phyloP scores from a whole-genome alignment of 192 early-diverging fungal genomes.

The Dissophora globulifera region DNA sequence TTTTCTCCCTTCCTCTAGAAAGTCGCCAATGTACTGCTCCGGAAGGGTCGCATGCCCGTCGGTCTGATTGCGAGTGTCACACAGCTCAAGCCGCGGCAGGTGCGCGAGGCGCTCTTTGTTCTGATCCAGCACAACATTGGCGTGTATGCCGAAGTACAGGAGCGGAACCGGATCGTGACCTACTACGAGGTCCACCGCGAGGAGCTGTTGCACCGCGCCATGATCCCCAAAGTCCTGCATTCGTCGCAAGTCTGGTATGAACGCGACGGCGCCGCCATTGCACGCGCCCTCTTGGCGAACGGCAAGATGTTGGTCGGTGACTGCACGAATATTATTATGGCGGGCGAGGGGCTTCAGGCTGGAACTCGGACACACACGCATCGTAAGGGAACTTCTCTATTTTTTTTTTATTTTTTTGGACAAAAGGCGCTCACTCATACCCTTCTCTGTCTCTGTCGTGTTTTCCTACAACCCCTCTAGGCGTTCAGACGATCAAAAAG shows the following conservation, averaged over 20 bases:
- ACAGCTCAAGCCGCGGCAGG: conserved; percentile 58
- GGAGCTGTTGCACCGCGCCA: conserved; percentile 67
- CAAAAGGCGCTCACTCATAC: too few relatives aligned
- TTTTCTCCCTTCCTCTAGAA: conserved; percentile 56
- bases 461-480: too few relatives aligned
- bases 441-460: too few relatives aligned
- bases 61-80: conserved; percentile 60
- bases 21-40: conserved; percentile 68
- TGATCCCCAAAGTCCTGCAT: conserved; percentile 66
- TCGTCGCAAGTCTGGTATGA: conserved; percentile 67
- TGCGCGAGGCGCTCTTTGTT: conserved; percentile 80
- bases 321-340: conserved; percentile 47
- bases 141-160: conserved; percentile 73
- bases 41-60: conserved; percentile 77
- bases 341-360: neutral
- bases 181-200: conserved; percentile 73
- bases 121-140: conserved; percentile 89
- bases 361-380: neutral
- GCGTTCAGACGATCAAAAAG: conserved; percentile 24
- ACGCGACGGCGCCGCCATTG: conserved; percentile 54
- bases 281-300: conserved; percentile 53
- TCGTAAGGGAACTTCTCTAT: conserved; percentile 4
- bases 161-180: conserved; percentile 66
- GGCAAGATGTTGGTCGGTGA: conserved; percentile 57
- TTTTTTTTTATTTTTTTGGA: too few relatives aligned